phyloP scores from a whole-genome alignment of 768 basidiomycete species.

The Pulveroboletus sp. region DNA sequence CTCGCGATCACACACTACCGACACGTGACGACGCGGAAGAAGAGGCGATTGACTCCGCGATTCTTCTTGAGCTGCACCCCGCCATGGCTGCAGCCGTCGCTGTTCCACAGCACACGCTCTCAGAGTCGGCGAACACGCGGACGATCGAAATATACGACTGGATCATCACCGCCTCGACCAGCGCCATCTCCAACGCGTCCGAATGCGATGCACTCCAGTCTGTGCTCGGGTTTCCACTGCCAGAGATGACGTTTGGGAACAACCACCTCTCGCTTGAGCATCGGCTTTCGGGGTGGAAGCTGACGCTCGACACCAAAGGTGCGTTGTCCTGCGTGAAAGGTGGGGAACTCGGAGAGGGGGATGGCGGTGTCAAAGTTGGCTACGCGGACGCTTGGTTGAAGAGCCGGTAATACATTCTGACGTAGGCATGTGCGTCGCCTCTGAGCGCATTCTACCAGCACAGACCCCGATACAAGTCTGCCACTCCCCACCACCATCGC shows the following conservation, averaged over 20 bases:
- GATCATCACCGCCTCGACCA: slow-evolving; percentile 64
- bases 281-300: slow-evolving; percentile 54
- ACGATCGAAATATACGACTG: slow-evolving; percentile 65
- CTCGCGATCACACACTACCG: no score
- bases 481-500: slow-evolving; percentile 67
- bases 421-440: not conserved
- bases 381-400: slow-evolving; percentile 93
- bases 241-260: slow-evolving; percentile 95
- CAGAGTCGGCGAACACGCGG: slow-evolving; percentile 66
- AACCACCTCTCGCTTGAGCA: slow-evolving; percentile 73
- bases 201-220: slow-evolving; percentile 70
- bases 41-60: no score
- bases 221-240: slow-evolving; percentile 69
- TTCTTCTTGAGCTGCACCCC: no score
- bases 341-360: slow-evolving; percentile 70
- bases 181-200: slow-evolving; percentile 73
- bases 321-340: slow-evolving; percentile 72
- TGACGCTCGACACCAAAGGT: slow-evolving; percentile 59
- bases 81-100: slow-evolving; percentile 40
- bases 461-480: slow-evolving; percentile 55
- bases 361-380: slow-evolving; percentile 90
- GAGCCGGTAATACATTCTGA: slow-evolving; percentile 54
- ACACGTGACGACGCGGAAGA: no score
- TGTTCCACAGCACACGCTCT: slow-evolving; percentile 58
- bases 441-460: slow-evolving; percentile 43